Base-by-base conservation (phyloP, 495 filamentous ascomycete species). In the Bryoglossum gracile region DNA sequence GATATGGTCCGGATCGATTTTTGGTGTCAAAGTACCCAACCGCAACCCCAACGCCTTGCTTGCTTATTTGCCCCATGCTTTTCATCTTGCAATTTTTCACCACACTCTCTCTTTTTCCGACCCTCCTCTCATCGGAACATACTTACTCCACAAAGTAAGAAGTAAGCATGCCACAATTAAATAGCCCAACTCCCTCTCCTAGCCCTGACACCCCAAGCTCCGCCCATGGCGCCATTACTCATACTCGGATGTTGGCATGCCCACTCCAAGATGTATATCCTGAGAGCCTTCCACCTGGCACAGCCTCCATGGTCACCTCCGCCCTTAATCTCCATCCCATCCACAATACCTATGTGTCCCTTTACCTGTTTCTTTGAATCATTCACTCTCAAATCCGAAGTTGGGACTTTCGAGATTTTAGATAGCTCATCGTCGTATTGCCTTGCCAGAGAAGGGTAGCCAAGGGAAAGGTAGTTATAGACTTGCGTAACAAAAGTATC, bases 401-500 rank as follows among this genome's bases (percentile, higher is more conserved):
- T 51, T 0, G 74, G 47, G 17, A 91, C 80, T 3, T 74, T 71
- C 24, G 83, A 84, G 40, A 95, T 89, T 61, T 80, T 82, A 60
- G 80, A 76, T 18, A 96, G 71, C 65, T 96, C 90, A 34, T 76
- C 67, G 62, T 96, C 90, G 59, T 83, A 96, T 44, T 76, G 76
- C 10, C 84, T 78, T 9, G 89, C 90, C 21, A 89, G 74, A 13
- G 85, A 80, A 6, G 89, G 87, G 62, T 94, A 96, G 3, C 90
- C 89, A 17, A 96, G 75, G 1, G 87, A 94, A 11, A 96, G 73
- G 66, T 96, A 96, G 61, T 96, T 95, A 70, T 90, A 96, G 14
- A 96, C 87, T 64, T 96, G 89, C 2, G 88, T 94, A 33, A 95
- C 78, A 66, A 95, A 91, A n/a, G 66, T 72, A 63, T 94, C 87